A percentile compares a stretch with the other conserved stretches of the same genome.
These are phyloP conservation scores for Linum lewisii DNA, from an alignment of 345 rosid genomes.

Conservation along the genomic window DNA sequence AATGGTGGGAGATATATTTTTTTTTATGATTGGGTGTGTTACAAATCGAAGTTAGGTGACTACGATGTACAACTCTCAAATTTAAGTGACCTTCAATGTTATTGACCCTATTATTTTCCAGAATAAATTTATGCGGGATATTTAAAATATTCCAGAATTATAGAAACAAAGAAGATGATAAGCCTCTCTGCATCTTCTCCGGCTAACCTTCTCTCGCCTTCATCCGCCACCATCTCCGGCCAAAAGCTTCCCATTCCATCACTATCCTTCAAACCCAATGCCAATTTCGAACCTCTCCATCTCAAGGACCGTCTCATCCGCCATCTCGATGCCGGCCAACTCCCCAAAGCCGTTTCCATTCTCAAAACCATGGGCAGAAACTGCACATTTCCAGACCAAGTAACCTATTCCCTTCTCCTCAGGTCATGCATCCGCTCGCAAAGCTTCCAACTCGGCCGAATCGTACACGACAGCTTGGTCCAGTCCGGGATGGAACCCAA, in stretches of 20 bases:
- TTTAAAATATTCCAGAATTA: no score
- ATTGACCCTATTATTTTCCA: no score
- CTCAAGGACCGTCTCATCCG: conserved; percentile 30
- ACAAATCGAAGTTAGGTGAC: no score
- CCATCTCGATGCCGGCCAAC: conserved; percentile 44
- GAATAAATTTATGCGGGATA: no score
- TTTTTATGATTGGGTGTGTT: no score
- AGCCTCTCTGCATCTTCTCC: conserved; percentile 30
- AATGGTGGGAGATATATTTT: no score
- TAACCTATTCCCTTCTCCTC: conserved; percentile 59
- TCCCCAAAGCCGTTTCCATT: conserved; percentile 44
- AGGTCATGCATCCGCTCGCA: conserved; percentile 61
- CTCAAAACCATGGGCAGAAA: conserved; percentile 36
- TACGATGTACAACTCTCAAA: no score
- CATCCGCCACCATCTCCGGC: conserved; percentile 20
- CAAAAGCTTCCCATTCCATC: conserved; percentile 14
- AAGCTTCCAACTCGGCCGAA: conserved; percentile 43
- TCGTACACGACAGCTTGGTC: conserved; percentile 35
- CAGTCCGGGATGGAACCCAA: conserved; percentile 38
- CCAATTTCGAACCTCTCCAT: conserved; percentile 7
- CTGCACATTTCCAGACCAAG: conserved; percentile 36
- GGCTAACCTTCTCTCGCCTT: conserved; percentile 28
- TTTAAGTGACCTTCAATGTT: no score
- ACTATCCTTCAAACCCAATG: conserved; percentile 7
- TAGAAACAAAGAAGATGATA: conserved; percentile 10